Evolutionary conservation across 257 asterid genomes (phyloP).

Genomic region (Lavandula angustifolia): DNA sequence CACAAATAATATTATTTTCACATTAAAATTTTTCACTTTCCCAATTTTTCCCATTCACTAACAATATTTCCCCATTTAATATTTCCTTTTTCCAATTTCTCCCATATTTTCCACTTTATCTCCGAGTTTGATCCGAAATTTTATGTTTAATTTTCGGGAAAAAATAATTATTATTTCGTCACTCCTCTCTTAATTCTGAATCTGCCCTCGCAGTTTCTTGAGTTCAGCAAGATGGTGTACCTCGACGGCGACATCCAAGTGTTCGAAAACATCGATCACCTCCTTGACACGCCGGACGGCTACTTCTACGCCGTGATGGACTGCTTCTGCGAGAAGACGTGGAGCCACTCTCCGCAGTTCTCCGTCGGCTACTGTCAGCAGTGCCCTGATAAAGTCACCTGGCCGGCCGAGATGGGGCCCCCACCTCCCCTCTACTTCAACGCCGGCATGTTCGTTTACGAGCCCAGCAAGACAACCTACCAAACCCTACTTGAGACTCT

Average conservation of each 20-base stretch:
- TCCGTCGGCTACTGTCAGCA: constrained; percentile 53
- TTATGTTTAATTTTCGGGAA: no score
- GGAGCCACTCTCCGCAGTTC: constrained; percentile 58
- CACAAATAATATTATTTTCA: not conserved
- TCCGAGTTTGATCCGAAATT: not conserved
- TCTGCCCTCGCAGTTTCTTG: constrained; percentile 36
- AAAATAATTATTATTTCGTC: no score
- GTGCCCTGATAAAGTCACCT: constrained; percentile 46
- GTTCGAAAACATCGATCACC: constrained; percentile 55
- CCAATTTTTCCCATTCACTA: not conserved
- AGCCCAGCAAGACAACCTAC: constrained; percentile 47
- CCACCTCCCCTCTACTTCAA: constrained; percentile 59
- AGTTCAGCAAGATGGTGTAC: constrained; percentile 60
- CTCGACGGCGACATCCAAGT: constrained; percentile 63
- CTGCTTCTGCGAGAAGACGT: constrained; percentile 58
- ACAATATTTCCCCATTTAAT: no score
- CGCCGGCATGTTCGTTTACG: constrained; percentile 50
- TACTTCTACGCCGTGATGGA: constrained; percentile 59
- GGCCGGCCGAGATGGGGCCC: constrained; percentile 53
- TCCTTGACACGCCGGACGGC: constrained; percentile 48
- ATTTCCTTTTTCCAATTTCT: no score
- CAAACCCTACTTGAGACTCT: constrained; percentile 44
- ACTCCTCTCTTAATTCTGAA: no score
- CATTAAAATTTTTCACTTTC: no score
- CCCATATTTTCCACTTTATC: not conserved